Evolutionary conservation across 257 asterid genomes (phyloP).

Genomic region (Forsythia suspensa): DNA sequence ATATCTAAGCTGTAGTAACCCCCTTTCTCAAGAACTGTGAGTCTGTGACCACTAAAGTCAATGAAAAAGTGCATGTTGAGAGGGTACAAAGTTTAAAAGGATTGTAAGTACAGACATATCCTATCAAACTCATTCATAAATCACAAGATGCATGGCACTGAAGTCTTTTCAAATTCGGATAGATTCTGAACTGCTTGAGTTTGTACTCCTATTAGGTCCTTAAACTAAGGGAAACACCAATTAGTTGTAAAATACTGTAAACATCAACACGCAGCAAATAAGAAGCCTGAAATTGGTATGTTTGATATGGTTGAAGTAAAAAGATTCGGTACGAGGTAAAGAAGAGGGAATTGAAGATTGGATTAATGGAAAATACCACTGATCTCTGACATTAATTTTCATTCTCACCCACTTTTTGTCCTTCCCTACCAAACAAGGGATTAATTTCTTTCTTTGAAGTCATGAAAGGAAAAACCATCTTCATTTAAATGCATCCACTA

Average conservation of each 20-base stretch:
- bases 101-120: not conserved
- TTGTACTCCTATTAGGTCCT: not conserved
- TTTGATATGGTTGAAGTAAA: not conserved
- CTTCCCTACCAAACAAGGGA: not conserved
- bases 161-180: not conserved
- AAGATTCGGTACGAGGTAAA: not conserved
- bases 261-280: not conserved
- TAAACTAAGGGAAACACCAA: not conserved
- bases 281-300: not conserved
- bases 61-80: not conserved
- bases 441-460: not conserved
- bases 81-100: conserved; percentile 1
- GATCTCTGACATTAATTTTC: not conserved
- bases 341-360: not conserved
- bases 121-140: conserved; percentile 4
- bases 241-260: not conserved
- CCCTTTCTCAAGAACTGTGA: not conserved
- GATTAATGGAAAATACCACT: not conserved
- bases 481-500: not conserved
- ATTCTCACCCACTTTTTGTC: not conserved
- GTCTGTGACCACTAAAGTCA: not conserved
- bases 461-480: not conserved
- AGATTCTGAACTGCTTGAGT: not conserved
- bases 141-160: not conserved
- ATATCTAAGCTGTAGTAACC: not conserved